Evolutionary conservation across 345 rosid genomes (phyloP).

Genomic region (Gossypium mustelinum): DNA sequence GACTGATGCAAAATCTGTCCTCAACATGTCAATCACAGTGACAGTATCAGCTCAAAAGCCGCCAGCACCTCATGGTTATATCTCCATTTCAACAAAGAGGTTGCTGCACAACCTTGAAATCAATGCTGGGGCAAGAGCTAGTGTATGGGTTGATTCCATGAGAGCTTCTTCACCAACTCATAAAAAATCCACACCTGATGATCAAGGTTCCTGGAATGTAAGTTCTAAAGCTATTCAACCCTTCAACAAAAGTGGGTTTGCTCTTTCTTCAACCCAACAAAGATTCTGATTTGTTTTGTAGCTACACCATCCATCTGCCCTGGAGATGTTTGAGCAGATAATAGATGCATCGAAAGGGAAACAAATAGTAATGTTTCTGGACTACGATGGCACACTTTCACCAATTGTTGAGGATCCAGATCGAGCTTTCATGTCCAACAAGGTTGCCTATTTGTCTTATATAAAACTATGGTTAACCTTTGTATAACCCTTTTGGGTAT

Average conservation of each 20-base stretch:
- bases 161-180: constrained; percentile 92
- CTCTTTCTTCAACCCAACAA: neutral
- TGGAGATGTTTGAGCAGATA: constrained; percentile 66
- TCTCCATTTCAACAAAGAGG: constrained; percentile 42
- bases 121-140: constrained; percentile 52
- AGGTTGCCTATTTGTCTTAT: constrained; percentile 35
- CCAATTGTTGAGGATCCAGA: constrained; percentile 95
- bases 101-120: constrained; percentile 54
- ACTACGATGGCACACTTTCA: constrained; percentile 93
- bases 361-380: constrained; percentile 86
- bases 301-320: constrained; percentile 72
- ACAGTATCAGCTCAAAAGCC: constrained; percentile 47
- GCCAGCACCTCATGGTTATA: constrained; percentile 43
- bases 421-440: constrained; percentile 82
- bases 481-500: neutral
- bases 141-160: constrained; percentile 85
- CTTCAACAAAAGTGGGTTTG: neutral
- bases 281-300: neutral
- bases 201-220: constrained; percentile 61
- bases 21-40: constrained; percentile 34
- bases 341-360: constrained; percentile 65
- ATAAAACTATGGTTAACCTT: neutral
- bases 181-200: constrained; percentile 42
- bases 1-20: constrained; percentile 37
- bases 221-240: constrained; percentile 14